These are phyloP conservation scores for Fistulinella prunicolor DNA, from an alignment of 768 basidiomycete genomes.

Conservation along the genomic window DNA sequence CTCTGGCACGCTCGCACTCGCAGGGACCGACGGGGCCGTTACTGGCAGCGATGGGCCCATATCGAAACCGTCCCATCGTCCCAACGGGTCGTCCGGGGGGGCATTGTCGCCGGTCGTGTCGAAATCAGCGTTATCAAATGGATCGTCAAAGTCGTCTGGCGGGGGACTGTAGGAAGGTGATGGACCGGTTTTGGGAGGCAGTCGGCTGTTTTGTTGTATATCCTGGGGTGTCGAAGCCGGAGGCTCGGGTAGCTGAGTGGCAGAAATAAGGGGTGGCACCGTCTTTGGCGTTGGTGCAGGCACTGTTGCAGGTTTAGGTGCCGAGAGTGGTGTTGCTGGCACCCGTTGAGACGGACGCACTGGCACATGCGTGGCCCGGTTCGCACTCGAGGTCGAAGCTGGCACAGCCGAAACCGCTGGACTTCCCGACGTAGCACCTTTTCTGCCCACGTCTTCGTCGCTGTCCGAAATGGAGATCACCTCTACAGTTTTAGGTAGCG, in stretches of 20 bases:
- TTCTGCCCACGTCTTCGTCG: conserved; percentile 10
- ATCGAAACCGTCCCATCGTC: conserved; percentile 7
- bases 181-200: neutral
- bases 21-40: neutral
- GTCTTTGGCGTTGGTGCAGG: neutral
- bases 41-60: conserved; percentile 7
- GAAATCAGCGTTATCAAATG: conserved; percentile 14
- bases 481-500: conserved; percentile 16
- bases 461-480: conserved; percentile 32
- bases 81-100: neutral
- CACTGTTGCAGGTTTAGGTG: neutral
- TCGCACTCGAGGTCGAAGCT: neutral
- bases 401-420: neutral
- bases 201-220: neutral
- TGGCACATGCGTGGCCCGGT: neutral
- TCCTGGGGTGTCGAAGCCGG: neutral
- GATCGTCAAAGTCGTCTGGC: conserved; percentile 14
- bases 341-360: neutral
- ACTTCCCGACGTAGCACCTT: neutral
- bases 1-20: neutral
- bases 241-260: neutral
- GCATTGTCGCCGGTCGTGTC: conserved; percentile 2
- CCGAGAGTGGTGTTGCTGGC: neutral
- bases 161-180: conserved; percentile 2
- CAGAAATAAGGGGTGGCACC: too few relatives aligned